phyloP scores from a whole-genome alignment of 2,329 filamentous ascomycete genomes.

The Podosphaera fusca region DNA sequence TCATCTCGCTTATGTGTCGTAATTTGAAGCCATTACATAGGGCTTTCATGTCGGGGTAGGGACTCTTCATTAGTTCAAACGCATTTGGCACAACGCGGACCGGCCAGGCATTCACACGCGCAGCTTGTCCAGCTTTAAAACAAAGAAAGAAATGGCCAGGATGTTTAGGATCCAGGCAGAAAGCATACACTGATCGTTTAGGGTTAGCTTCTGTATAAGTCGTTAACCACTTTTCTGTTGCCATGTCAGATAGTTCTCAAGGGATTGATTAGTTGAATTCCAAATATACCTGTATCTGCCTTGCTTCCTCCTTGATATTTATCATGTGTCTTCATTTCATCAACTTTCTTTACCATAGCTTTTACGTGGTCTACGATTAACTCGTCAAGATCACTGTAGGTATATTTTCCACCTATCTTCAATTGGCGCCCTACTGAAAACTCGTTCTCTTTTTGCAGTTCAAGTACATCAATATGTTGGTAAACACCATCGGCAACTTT shows the following conservation, averaged over 20 bases:
- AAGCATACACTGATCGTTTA: constrained; percentile 77
- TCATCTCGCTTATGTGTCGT: constrained; percentile 9
- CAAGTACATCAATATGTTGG: constrained; percentile 91
- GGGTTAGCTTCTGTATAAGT: constrained; percentile 95
- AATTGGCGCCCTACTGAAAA: constrained; percentile 77
- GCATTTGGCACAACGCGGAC: constrained; percentile 85
- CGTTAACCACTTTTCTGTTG: constrained; percentile 72
- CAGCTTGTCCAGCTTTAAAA: constrained; percentile 72
- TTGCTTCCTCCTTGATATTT: constrained; percentile 73
- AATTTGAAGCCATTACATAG: constrained; percentile 91
- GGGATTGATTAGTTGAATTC: neutral
- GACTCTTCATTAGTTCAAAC: constrained; percentile 70
- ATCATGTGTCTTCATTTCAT: constrained; percentile 84
- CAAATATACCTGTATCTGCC: constrained; percentile 56
- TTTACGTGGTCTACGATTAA: constrained; percentile 93
- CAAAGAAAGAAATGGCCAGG: constrained; percentile 89
- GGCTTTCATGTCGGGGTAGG: constrained; percentile 85
- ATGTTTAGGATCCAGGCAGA: constrained; percentile 81
- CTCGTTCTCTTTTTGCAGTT: constrained; percentile 91
- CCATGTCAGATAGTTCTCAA: constrained; percentile 2
- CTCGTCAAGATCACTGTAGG: constrained; percentile 89
- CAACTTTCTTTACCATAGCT: constrained; percentile 92
- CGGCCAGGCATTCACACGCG: constrained; percentile 52
- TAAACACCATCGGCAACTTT: constrained; percentile 93
- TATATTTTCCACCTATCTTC: constrained; percentile 70